A percentile compares a stretch with the other conserved stretches of the same genome.
phyloP scores from a whole-genome alignment of 805 yeast species.

The Nakazawaea wickerhamii region DNA sequence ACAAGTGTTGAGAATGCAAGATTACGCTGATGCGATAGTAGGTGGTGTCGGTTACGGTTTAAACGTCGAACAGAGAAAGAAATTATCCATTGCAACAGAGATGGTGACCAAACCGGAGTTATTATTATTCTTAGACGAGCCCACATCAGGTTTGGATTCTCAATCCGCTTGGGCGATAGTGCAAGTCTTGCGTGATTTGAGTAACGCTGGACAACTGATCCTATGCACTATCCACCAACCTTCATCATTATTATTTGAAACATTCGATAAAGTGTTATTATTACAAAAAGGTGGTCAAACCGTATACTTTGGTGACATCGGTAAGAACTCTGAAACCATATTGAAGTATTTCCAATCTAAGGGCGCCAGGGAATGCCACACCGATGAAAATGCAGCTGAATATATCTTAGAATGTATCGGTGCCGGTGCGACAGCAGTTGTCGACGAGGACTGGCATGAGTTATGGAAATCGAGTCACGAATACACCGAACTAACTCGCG shows the following conservation, averaged over 20 bases:
- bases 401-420: constrained; percentile 22
- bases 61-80: constrained; percentile 65
- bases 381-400: constrained; percentile 30
- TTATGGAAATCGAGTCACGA: neutral
- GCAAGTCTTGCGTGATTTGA: constrained; percentile 59
- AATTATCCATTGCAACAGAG: constrained; percentile 66
- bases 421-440: neutral
- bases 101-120: constrained; percentile 64
- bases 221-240: constrained; percentile 78
- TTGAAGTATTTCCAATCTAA: constrained; percentile 59
- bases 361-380: constrained; percentile 59
- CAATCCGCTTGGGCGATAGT: constrained; percentile 70
- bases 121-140: constrained; percentile 62
- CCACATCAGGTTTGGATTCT: constrained; percentile 69
- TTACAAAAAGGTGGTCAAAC: constrained; percentile 74
- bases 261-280: constrained; percentile 62
- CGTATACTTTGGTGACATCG: constrained; percentile 79
- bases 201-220: constrained; percentile 69
- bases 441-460: neutral
- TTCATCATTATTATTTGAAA: constrained; percentile 61
- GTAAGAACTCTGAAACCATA: constrained; percentile 52
- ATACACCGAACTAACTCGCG: neutral
- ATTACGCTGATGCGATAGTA: constrained; percentile 73
- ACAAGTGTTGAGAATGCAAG: constrained; percentile 59
- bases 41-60: constrained; percentile 73